Evolutionary conservation across 495 filamentous ascomycete species (phyloP), one percentile per base, ranked within the genome.

Genomic region (Penicillium coffeae): DNA sequence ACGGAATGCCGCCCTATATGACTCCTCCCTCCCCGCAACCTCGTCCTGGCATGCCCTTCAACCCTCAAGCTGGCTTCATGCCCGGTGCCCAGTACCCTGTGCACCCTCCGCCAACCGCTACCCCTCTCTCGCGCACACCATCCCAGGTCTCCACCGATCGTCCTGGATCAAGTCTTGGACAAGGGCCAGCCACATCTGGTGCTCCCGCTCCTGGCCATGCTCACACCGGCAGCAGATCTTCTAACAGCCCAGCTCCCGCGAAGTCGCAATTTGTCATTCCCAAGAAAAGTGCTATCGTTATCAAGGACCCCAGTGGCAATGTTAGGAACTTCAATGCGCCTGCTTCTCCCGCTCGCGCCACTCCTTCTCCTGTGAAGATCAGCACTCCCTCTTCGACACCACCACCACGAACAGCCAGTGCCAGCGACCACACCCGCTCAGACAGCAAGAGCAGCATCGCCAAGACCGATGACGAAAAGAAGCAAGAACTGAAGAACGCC

Each of bases 121-220:
- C 82, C 16, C 72, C 84, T 8, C 88, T 95, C 81, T 92, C 90
- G 7, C 86, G 91, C 57, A 86, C 82, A 40, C 80, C 88, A 3
- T 95, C 90, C 6, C 86, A 93, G 62, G 72, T 91, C 32, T 91
- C 85, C 18, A 75, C 75, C 47, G 85, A 93, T 54, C 82, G 89
- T 45, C 89, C 90, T 8, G 73, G 78, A 13, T 92, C 90, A 18
- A 91, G 87, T 66, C 78, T 90, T 38, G 80, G 86, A 33, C 88
- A 87, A 55, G 76, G 76, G 15, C 79, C 74, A 55, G 83, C 75
- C 27, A 80, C 72, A 36, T 74, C 67, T 37, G 73, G 79, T 30
- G 76, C 86, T 15, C 75, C 85, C 13, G 77, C 78, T 36, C 61
- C 82, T 27, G 76, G 70, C 22, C 82, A 85, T 33, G 76, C 82